Evolutionary conservation across 1,139 yeast genomes (phyloP).

Genomic region (Kodamaea anthophila): DNA sequence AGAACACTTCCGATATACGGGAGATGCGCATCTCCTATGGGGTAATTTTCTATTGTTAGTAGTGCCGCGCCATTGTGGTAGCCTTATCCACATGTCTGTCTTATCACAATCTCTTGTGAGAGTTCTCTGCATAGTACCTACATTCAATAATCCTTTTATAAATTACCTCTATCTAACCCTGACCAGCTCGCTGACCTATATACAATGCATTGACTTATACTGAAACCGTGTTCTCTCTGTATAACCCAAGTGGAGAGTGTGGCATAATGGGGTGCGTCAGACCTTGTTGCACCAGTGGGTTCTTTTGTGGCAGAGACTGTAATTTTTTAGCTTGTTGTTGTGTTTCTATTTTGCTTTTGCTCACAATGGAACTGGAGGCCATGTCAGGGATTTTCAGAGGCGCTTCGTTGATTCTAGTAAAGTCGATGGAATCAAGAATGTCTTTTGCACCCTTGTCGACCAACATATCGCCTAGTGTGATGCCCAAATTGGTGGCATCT

Average conservation of each 20-base stretch:
- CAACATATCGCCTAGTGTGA: constrained; percentile 60
- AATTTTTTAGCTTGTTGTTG: not conserved
- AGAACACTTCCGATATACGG: too few relatives aligned
- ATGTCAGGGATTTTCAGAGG: constrained; percentile 13
- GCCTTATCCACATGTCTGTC: too few relatives aligned
- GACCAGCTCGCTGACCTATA: too few relatives aligned
- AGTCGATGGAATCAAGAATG: constrained; percentile 76
- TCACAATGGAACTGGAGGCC: constrained; percentile 1
- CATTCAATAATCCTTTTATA: too few relatives aligned
- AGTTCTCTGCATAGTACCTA: too few relatives aligned
- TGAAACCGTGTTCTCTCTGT: constrained; percentile 3
- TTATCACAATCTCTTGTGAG: too few relatives aligned
- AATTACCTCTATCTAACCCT: too few relatives aligned
- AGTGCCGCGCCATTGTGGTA: too few relatives aligned
- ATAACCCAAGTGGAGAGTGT: constrained; percentile 1
- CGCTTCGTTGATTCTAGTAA: constrained; percentile 50
- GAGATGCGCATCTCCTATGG: too few relatives aligned
- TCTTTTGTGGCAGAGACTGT: not conserved
- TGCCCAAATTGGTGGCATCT: constrained; percentile 73
- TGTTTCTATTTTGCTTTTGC: constrained; percentile 1
- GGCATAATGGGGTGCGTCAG: not conserved
- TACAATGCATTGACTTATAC: not conserved
- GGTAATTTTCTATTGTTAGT: too few relatives aligned
- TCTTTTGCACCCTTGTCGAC: constrained; percentile 73
- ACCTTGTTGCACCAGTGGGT: not conserved